These are phyloP conservation scores for Saccharomycopsis crataegensis DNA, from an alignment of 1,139 yeast genomes.

Conservation along the genomic window DNA sequence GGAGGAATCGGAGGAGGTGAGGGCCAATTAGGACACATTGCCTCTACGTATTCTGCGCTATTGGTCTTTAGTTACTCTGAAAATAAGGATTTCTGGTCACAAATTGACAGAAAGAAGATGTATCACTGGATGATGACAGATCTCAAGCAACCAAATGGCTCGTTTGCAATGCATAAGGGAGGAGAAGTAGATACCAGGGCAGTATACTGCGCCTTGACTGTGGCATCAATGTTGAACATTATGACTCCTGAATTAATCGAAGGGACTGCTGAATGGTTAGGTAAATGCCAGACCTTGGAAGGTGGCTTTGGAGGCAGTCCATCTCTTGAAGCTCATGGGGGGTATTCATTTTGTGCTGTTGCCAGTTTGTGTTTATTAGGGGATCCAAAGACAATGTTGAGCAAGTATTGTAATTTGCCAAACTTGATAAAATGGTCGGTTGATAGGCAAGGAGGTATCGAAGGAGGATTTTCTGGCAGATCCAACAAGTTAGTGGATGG, in stretches of 20 bases:
- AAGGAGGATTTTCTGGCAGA: slow-evolving; percentile 87
- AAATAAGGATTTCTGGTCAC: slow-evolving; percentile 36
- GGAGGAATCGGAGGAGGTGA: slow-evolving; percentile 87
- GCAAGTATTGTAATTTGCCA: slow-evolving; percentile 33
- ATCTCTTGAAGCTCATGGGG: slow-evolving; percentile 91
- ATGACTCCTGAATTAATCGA: slow-evolving; percentile 52
- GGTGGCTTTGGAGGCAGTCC: slow-evolving; percentile 92
- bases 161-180: slow-evolving; percentile 61
- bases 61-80: slow-evolving; percentile 52
- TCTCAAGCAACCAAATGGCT: slow-evolving; percentile 64
- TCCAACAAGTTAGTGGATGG: slow-evolving; percentile 93
- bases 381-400: slow-evolving; percentile 28
- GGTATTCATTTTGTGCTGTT: slow-evolving; percentile 85
- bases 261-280: slow-evolving; percentile 55
- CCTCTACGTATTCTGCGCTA: slow-evolving; percentile 77
- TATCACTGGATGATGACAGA: slow-evolving; percentile 54
- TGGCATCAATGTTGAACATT: slow-evolving; percentile 60
- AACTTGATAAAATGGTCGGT: slow-evolving; percentile 56
- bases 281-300: slow-evolving; percentile 78
- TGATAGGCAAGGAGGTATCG: slow-evolving; percentile 58
- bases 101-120: slow-evolving; percentile 40
- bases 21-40: slow-evolving; percentile 77
- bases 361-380: slow-evolving; percentile 57
- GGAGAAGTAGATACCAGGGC: slow-evolving; percentile 91
- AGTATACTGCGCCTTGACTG: slow-evolving; percentile 75